These are phyloP conservation scores for Emmonsiellopsis sp. DNA, from an alignment of 2,329 filamentous ascomycete genomes.

Conservation along the genomic window DNA sequence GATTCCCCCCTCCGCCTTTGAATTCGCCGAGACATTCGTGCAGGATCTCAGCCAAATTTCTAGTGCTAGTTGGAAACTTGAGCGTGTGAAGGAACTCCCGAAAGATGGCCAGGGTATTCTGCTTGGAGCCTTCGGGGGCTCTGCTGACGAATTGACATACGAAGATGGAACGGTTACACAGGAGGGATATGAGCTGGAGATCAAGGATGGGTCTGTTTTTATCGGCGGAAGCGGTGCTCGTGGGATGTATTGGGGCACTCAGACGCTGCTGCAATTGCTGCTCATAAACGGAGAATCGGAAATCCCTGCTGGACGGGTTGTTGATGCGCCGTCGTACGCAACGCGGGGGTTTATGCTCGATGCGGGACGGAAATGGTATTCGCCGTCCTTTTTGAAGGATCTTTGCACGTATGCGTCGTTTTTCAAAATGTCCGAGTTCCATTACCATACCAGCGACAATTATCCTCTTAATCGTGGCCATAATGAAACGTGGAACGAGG, in stretches of 20 bases:
- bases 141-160: slow-evolving; percentile 31
- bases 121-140: slow-evolving; percentile 27
- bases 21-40: slow-evolving; percentile 41
- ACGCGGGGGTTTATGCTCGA: slow-evolving; percentile 46
- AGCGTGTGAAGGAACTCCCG: slow-evolving; percentile 28
- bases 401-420: slow-evolving; percentile 53
- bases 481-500: slow-evolving; percentile 37
- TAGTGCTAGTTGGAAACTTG: slow-evolving; percentile 34
- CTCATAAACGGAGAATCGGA: slow-evolving; percentile 28
- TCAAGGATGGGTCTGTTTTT: slow-evolving; percentile 28
- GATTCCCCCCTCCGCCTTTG: slow-evolving; percentile 42
- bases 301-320: slow-evolving; percentile 35
- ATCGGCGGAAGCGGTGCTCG: slow-evolving; percentile 47
- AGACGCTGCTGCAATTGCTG: slow-evolving; percentile 45
- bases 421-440: slow-evolving; percentile 53
- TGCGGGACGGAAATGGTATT: slow-evolving; percentile 48
- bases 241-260: slow-evolving; percentile 51
- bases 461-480: slow-evolving; percentile 43
- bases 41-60: slow-evolving; percentile 37
- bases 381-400: slow-evolving; percentile 46
- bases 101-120: slow-evolving; percentile 32
- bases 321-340: slow-evolving; percentile 45
- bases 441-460: slow-evolving; percentile 52
- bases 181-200: slow-evolving; percentile 42
- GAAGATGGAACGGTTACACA: slow-evolving; percentile 40